Evolutionary conservation across 176 grass and related monocot genomes (phyloP), one percentile per base, ranked within the genome.

Genomic region (Triticum monococcum): DNA sequence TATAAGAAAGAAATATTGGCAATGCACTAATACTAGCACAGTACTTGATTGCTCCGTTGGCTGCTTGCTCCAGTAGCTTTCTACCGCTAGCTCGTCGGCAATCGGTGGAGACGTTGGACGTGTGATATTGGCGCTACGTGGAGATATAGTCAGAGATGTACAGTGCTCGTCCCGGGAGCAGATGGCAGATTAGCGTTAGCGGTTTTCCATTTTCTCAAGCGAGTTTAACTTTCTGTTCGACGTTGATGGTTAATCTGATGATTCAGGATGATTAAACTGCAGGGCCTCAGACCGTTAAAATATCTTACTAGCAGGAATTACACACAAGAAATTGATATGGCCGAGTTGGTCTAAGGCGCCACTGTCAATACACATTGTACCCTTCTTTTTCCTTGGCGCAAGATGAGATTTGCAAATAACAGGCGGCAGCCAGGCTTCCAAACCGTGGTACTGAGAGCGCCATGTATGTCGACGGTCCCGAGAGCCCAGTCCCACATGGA

Each of bases 341-440:
- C 87, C 86, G 92, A 92, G 92, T 92, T 94, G 92, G 92, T 90
- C 92, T 94, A 90, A 92, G 94, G 89, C 87, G 85, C 91, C 85
- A 93, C 87, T 90, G 65, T 92, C 67, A 90, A 89, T 78, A 86
- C 3, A 1, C 7, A 26, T 45, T 48, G 12, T 71, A 5, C 35
- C 35, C 32, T 12, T 11, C 3, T 41, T 72, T 8, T 45, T 74
- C 24, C n/a, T 7, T 1, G 3, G 14, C 50, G 50, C 50, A 54
- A 18, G 50, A 54, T 54, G 50, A 48, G 45, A 5, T 13, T 48
- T 46, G 3, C 43, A 46, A 14, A 46, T 14, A 1, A 46, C 45
- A 46, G 13, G 48, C 14, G 48, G 48, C 14, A 54, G 50, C 12
- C 2, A 54, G 50, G 4, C 50, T 54, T 54, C 16, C 50, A 54